Conservation (phyloP, 148 eudicot genomes). For the Silene conica region DNA sequence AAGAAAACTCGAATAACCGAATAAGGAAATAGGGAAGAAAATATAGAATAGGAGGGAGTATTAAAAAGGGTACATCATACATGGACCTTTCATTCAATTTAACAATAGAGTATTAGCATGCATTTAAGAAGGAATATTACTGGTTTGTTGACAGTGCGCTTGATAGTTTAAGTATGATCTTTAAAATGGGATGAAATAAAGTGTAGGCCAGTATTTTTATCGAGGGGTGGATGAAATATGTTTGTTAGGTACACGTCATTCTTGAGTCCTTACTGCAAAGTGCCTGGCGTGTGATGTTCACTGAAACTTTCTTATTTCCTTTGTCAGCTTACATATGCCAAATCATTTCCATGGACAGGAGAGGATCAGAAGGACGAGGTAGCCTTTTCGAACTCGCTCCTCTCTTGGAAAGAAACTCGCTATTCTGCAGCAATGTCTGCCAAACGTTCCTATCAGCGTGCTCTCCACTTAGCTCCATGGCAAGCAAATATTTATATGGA, state of each 20-base stretch:
- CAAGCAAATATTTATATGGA: slow-evolving; percentile 83
- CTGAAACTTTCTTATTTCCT: slow-evolving; percentile 23
- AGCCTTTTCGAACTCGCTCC: slow-evolving; percentile 54
- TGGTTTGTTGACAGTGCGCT: not conserved
- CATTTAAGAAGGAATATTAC: not conserved
- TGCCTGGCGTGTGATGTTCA: not conserved
- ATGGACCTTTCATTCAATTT: not conserved
- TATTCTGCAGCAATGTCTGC: slow-evolving; percentile 55
- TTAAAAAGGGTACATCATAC: not conserved
- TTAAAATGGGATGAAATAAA: not conserved
- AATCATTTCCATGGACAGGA: slow-evolving; percentile 84
- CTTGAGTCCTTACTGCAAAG: slow-evolving; percentile 7
- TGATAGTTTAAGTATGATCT: not conserved
- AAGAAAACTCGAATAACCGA: too few species aligned
- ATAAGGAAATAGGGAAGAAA: too few species aligned
- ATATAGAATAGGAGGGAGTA: too few species aligned
- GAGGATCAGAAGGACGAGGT: slow-evolving; percentile 36
- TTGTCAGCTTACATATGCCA: slow-evolving; percentile 77
- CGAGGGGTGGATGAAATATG: not conserved
- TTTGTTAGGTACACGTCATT: not conserved
- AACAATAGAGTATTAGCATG: not conserved
- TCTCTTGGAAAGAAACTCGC: slow-evolving; percentile 63
- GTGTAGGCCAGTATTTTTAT: not conserved
- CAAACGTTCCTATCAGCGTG: slow-evolving; percentile 74
- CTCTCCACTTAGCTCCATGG: slow-evolving; percentile 91